Evolutionary conservation across 257 asterid genomes (phyloP), one percentile per base, ranked within the genome.

Genomic region (Solanum dulcamara): DNA sequence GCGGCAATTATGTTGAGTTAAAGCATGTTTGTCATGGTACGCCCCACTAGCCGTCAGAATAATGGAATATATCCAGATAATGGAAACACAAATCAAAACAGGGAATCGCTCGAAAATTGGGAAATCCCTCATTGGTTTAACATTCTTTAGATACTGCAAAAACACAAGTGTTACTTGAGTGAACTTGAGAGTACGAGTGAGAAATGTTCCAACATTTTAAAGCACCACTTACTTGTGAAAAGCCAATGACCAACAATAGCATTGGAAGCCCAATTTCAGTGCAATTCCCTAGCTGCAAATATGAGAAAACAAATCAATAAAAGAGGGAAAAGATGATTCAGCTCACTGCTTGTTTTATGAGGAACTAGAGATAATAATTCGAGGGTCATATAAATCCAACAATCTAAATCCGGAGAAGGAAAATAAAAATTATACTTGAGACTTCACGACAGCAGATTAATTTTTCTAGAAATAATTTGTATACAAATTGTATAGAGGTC

Each of bases 51-150:
- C 98, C 30, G 99, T 97, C 85, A 97, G 88, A 88, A 97, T 90
- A 77, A 92, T 84, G 83, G 98, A 91, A 90, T 95, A 97, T 84
- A 97, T 48, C 99, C 98, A 97, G 62, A 97, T 85, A 80, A 97
- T 89, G 24, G 96, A 1, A 11, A 97, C 92, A 28, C 93, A 94
- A 60, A 95, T 93, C 88, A 97, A 81, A 44, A 97, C 93, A 22
- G 99, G 94, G 87, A 97, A 97, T 51, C 99, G 88, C 88, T 97
- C 99, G 51, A 97, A 97, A 81, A 97, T 90, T 64, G 99, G 99
- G 88, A 94, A 92, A 87, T 95, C 99, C 86, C 98, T 90, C 84
- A 94, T 83, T 26, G 95, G 98, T 84, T 92, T 97, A 44, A 94
- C 89, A 80, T 95, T 96, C 94, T 97, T 97, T 91, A 97, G 90